Evolutionary conservation across 768 basidiomycete genomes (phyloP), one percentile per base, ranked within the genome.

Genomic region (Wakefieldia striispora): DNA sequence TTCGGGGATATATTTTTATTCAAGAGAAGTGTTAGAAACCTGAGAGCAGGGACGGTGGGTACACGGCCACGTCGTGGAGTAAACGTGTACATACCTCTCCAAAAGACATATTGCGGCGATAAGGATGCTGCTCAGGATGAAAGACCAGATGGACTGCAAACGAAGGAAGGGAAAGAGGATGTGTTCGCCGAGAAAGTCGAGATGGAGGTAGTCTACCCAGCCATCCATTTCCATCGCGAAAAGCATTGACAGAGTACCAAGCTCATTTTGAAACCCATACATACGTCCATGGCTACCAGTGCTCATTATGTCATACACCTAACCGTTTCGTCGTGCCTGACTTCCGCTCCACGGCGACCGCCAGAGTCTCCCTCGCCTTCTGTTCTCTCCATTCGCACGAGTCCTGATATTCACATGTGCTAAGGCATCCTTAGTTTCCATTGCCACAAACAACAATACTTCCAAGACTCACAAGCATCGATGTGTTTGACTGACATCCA

Each of bases 341-440:
- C 33, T n/a, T 48, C 7, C 38, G 41, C 40, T 49, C 40, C 3
- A 19, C 46, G n/a, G n/a, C n/a, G n/a, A n/a, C n/a, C n/a, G n/a
- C n/a, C n/a, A n/a, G n/a, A 23, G 55, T 49, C 41, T 81, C 80
- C 49, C 66, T 56, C 20, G 81, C 82, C 54, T 73, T 75, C 39
- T 55, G 48, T 40, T 71, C 72, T 53, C 89, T 74, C 91, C 91
- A 94, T 70, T 94, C 91, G 59, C 91, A 94, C 12, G 80, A 83
- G 3, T 75, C 69, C 27, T 70, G 68, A 61, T 91, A 93, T 67
- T 91, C 89, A 60, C 90, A 93, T 13, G 76, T 73, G 40, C 86
- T 86, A 45, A 37, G 37, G 3, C 3, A 33, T 17, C 26, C 31
- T 61, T 40, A 53, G 34, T 6, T 13, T 33, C 4, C 14, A 4